Conservation (phyloP, 352 stramenopile species). For the Globisporangium megalacanthum region DNA sequence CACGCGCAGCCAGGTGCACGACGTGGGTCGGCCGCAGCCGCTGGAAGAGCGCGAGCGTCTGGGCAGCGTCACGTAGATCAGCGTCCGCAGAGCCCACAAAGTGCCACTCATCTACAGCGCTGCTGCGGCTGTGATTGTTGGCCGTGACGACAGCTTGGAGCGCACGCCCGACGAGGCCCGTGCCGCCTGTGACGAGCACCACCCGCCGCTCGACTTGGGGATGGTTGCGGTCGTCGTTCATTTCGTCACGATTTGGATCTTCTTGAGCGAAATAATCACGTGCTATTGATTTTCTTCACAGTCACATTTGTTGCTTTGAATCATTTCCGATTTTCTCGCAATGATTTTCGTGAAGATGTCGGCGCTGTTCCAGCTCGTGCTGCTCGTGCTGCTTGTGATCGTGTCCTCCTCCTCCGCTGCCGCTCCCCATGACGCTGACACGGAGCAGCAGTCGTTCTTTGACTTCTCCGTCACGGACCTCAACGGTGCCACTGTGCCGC, state of each 20-base stretch:
- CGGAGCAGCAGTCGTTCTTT: conserved; percentile 29
- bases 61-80: conserved; percentile 83
- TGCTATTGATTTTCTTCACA: too few species aligned
- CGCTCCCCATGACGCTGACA: too few species aligned
- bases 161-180: conserved; percentile 90
- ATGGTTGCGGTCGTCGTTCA: not conserved
- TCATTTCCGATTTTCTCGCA: too few species aligned
- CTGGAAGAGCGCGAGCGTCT: conserved; percentile 91
- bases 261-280: too few species aligned
- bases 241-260: too few species aligned
- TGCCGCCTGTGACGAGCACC: conserved; percentile 95
- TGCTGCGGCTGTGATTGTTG: conserved; percentile 1
- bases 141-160: conserved; percentile 52
- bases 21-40: conserved; percentile 94
- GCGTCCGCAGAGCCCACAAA: conserved; percentile 94
- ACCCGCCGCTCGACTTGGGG: conserved; percentile 15
- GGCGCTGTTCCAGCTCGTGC: too few species aligned
- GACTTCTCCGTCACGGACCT: conserved; percentile 56
- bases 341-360: too few species aligned
- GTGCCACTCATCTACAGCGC: conserved; percentile 77
- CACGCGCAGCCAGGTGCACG: conserved; percentile 96
- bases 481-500: conserved; percentile 31
- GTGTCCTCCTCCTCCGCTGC: too few species aligned
- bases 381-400: too few species aligned
- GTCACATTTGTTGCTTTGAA: too few species aligned